These are phyloP conservation scores for Phytopythium vexans DNA, from an alignment of 352 stramenopile genomes.

Conservation along the genomic window DNA sequence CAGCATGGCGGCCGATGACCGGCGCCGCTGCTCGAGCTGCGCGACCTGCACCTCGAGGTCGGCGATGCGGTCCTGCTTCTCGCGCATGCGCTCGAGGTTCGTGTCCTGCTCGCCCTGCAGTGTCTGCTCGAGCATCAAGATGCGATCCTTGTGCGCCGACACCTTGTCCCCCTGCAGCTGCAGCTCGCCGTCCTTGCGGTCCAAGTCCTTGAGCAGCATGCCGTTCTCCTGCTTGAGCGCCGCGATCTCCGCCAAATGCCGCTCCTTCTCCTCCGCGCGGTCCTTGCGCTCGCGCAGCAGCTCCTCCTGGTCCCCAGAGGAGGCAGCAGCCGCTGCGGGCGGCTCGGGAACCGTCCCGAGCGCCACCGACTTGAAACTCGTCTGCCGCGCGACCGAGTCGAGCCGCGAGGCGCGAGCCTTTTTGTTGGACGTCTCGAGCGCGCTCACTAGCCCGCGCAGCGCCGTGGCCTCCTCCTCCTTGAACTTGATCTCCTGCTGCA, in stretches of 20 bases:
- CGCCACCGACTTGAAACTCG: conserved; percentile 15
- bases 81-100: conserved; percentile 54
- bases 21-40: conserved; percentile 50
- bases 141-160: conserved; percentile 55
- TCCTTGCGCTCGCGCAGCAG: conserved; percentile 38
- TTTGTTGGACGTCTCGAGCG: conserved; percentile 77
- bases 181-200: conserved; percentile 61
- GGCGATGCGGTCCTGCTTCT: conserved; percentile 71
- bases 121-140: conserved; percentile 46
- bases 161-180: conserved; percentile 71
- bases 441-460: conserved; percentile 66
- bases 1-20: conserved; percentile 46
- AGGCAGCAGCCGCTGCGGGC: conserved; percentile 14
- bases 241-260: conserved; percentile 41
- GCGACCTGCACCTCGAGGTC: conserved; percentile 62
- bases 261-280: conserved; percentile 41
- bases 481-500: conserved; percentile 85
- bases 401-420: conserved; percentile 70
- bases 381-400: conserved; percentile 39
- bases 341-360: conserved; percentile 9
- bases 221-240: conserved; percentile 69
- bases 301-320: conserved; percentile 33
- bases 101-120: conserved; percentile 65
- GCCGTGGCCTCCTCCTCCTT: conserved; percentile 78
- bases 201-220: conserved; percentile 70